Conservation (phyloP, 2,329 filamentous ascomycete species). For the Hymenoscyphus fraxineus region DNA sequence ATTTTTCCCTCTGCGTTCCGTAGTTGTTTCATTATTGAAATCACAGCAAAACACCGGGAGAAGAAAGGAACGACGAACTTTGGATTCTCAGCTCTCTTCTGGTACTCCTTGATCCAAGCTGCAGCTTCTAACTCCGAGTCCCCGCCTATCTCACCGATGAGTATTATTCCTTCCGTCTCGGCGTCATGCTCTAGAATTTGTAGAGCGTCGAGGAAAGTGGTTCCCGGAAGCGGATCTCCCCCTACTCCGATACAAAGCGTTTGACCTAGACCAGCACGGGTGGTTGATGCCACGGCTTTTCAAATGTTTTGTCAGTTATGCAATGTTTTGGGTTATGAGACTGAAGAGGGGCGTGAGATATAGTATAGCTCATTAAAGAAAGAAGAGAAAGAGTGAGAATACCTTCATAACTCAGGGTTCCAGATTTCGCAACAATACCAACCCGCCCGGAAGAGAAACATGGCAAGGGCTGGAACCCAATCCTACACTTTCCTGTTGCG, state of each 20-base stretch:
- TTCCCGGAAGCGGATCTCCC: constrained; percentile 69
- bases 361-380: not conserved
- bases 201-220: constrained; percentile 67
- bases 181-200: constrained; percentile 62
- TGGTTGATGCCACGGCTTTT: constrained; percentile 63
- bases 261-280: constrained; percentile 66
- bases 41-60: no score
- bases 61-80: constrained; percentile 48
- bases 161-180: constrained; percentile 63
- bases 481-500: constrained; percentile 62
- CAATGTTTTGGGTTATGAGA: not conserved
- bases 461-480: constrained; percentile 73
- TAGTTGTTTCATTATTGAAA: no score
- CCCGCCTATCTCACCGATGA: constrained; percentile 67
- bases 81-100: constrained; percentile 50
- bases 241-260: constrained; percentile 71
- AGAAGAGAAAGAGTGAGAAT: constrained; percentile 9
- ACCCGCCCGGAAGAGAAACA: constrained; percentile 67
- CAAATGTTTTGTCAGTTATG: not conserved
- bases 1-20: no score
- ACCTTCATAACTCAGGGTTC: constrained; percentile 68
- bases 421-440: constrained; percentile 70
- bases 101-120: constrained; percentile 68
- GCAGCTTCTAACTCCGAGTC: constrained; percentile 65
- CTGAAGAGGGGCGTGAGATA: not conserved